phyloP scores from a whole-genome alignment of 441 rosid genomes.

The Euphorbia schlechtendalii region DNA sequence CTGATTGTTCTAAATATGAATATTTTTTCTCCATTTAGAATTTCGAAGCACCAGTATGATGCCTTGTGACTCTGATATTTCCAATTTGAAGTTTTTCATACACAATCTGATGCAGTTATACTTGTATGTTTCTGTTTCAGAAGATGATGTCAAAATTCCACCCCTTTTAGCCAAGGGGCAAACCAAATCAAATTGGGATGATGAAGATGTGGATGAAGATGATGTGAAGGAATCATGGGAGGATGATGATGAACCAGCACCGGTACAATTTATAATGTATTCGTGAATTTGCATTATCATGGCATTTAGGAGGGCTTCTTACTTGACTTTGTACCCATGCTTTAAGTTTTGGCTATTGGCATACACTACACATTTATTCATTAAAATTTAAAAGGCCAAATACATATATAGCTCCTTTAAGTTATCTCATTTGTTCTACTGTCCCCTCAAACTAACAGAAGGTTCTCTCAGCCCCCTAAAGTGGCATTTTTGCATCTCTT shows the following conservation, averaged over 20 bases:
- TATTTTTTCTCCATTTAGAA: too few relatives aligned
- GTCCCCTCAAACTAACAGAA: too few relatives aligned
- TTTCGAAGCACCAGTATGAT: too few relatives aligned
- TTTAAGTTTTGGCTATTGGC: background rate
- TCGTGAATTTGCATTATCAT: constrained; percentile 1
- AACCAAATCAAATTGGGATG: constrained; percentile 69
- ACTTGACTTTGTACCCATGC: background rate
- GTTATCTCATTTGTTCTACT: too few relatives aligned
- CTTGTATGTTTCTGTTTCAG: constrained; percentile 38
- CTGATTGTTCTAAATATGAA: background rate
- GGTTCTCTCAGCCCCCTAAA: too few relatives aligned
- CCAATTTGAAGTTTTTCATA: background rate
- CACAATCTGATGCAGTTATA: background rate
- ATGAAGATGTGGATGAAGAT: constrained; percentile 75
- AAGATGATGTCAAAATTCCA: constrained; percentile 55
- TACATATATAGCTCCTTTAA: too few relatives aligned
- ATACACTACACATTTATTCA: too few relatives aligned
- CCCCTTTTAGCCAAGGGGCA: constrained; percentile 42
- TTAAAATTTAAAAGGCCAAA: too few relatives aligned
- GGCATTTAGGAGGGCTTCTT: background rate
- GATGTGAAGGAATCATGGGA: constrained; percentile 97
- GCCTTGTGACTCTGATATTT: background rate
- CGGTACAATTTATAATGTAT: constrained; percentile 37
- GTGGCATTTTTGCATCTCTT: too few relatives aligned
- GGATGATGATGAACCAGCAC: constrained; percentile 79